Evolutionary conservation across 306 rosid species (phyloP).

Genomic region (Arachis stenosperma): DNA sequence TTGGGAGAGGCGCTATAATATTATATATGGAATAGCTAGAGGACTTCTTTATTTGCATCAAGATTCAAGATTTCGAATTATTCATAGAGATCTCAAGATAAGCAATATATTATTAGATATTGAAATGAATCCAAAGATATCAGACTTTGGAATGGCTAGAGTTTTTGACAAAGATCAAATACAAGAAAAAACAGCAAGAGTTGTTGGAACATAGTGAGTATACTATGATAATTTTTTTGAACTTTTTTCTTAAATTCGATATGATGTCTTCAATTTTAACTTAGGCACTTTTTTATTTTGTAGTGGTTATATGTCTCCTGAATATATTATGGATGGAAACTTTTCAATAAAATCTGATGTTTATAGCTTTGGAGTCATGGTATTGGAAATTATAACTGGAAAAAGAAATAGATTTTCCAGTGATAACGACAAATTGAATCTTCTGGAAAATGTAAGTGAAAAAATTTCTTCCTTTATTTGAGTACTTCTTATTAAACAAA

Average conservation of each 20-base stretch:
- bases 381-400: slow-evolving; percentile 59
- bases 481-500: not conserved
- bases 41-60: slow-evolving; percentile 74
- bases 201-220: slow-evolving; percentile 79
- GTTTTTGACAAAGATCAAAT: slow-evolving; percentile 58
- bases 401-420: slow-evolving; percentile 57
- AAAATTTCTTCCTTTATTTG: not conserved
- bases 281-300: not conserved
- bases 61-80: slow-evolving; percentile 66
- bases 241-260: not conserved
- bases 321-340: slow-evolving; percentile 63
- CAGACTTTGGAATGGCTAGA: slow-evolving; percentile 78
- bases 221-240: too few relatives aligned
- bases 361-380: slow-evolving; percentile 70
- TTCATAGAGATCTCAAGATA: slow-evolving; percentile 75
- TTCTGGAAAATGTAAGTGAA: slow-evolving; percentile 57
- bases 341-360: slow-evolving; percentile 68
- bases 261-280: not conserved
- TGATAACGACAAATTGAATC: slow-evolving; percentile 48
- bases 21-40: slow-evolving; percentile 62
- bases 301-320: slow-evolving; percentile 75
- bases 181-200: slow-evolving; percentile 61
- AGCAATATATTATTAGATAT: slow-evolving; percentile 65
- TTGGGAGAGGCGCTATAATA: slow-evolving; percentile 60
- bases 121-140: slow-evolving; percentile 66